A percentile compares a stretch with the other conserved stretches of the same genome.
Evolutionary conservation across 352 stramenopile species (phyloP).

Genomic region (Phytopythium kandeliae): DNA sequence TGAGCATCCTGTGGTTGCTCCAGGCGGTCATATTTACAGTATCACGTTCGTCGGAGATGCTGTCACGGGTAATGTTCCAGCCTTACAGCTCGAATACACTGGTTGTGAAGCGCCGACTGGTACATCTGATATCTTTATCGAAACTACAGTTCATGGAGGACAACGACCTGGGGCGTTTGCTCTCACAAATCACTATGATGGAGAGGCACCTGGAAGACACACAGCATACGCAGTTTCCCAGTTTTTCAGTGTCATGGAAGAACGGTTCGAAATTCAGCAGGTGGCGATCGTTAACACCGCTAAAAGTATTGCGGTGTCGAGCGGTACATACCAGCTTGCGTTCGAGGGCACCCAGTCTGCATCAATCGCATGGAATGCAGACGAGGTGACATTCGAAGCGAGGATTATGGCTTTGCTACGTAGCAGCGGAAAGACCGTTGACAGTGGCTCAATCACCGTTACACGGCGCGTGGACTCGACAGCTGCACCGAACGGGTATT

Average conservation of each 20-base stretch:
- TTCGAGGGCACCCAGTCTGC: slow-evolving; percentile 22
- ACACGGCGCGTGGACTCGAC: slow-evolving; percentile 36
- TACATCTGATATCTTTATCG: slow-evolving; percentile 15
- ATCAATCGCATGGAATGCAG: slow-evolving; percentile 53
- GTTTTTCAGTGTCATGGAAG: slow-evolving; percentile 62
- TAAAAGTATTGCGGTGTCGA: slow-evolving; percentile 22
- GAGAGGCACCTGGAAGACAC: slow-evolving; percentile 37
- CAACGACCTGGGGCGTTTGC: slow-evolving; percentile 28
- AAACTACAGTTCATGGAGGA: slow-evolving; percentile 19
- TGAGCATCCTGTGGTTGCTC: slow-evolving; percentile 23
- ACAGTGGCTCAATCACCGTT: slow-evolving; percentile 37
- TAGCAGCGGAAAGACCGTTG: slow-evolving; percentile 1
- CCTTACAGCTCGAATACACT: slow-evolving; percentile 11
- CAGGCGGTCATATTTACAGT: slow-evolving; percentile 51
- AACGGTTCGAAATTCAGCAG: slow-evolving; percentile 67
- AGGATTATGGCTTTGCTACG: slow-evolving; percentile 13
- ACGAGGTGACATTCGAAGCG: slow-evolving; percentile 34
- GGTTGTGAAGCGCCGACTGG: slow-evolving; percentile 9
- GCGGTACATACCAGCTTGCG: slow-evolving; percentile 36
- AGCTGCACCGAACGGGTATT: slow-evolving; percentile 41
- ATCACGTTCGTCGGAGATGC: slow-evolving; percentile 65
- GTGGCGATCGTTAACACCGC: slow-evolving; percentile 40
- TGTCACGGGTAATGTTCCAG: slow-evolving; percentile 45
- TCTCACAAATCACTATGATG: slow-evolving; percentile 40
- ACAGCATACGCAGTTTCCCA: slow-evolving; percentile 55